phyloP scores from a whole-genome alignment of 208 protist species.

The Hexamita inflata region DNA sequence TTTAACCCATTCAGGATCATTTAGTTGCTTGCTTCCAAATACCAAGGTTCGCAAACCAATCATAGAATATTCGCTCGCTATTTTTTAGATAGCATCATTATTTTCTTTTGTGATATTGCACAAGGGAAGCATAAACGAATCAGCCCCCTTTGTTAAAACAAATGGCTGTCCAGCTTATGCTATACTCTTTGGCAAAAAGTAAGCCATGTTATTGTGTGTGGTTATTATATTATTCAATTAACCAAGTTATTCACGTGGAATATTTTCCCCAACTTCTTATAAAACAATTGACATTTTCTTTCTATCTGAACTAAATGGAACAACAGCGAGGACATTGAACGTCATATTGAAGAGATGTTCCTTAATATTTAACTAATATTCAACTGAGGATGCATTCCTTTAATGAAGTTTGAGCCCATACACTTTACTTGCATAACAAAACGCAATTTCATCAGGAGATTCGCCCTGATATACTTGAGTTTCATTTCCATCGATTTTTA shows the following conservation, averaged over 20 bases:
- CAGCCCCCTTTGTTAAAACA: conserved; percentile 5
- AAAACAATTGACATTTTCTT: conserved; percentile 15
- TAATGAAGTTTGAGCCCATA: conserved; percentile 47
- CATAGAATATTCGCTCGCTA: neutral
- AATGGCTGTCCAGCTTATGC: neutral
- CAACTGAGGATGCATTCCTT: neutral
- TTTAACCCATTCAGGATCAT: neutral
- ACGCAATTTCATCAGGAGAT: conserved; percentile 71
- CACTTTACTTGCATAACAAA: conserved; percentile 71
- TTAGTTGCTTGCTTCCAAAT: neutral
- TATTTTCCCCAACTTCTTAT: too few relatives aligned
- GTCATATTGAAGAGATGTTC: neutral
- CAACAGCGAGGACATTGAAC: neutral
- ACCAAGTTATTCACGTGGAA: too few relatives aligned
- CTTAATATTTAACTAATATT: too few relatives aligned
- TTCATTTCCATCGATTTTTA: too few relatives aligned
- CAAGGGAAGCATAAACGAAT: conserved; percentile 1
- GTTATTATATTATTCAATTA: too few relatives aligned
- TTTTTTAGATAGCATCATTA: neutral
- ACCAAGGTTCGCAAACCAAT: conserved; percentile 20
- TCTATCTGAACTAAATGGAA: neutral
- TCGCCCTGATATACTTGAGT: too few relatives aligned
- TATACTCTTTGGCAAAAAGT: too few relatives aligned
- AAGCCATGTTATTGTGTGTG: too few relatives aligned
- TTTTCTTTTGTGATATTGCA: neutral